Evolutionary conservation across 139 green algal species (phyloP), one percentile per base, ranked within the genome.

Genomic region (Coelastrella sp.): DNA sequence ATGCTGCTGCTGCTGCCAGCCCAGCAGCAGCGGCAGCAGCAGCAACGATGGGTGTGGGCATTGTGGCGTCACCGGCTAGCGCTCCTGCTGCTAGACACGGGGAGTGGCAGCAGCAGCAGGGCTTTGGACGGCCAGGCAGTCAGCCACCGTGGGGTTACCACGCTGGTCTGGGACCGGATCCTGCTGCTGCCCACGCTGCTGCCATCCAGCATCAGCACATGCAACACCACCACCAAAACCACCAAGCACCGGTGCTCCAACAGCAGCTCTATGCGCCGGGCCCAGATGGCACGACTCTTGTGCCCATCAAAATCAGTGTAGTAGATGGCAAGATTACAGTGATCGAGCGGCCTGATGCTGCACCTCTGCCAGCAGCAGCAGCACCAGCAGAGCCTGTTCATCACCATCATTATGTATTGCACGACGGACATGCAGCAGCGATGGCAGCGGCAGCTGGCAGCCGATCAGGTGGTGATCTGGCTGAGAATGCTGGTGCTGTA

Each of bases 71-170:
- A 77, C 11, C 81, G 76, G 10, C 47, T 10, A 60, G 17, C 60
- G 81, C 57, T 6, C 61, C 61, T 66, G 57, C 58, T 20, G 5
- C 80, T 74, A 71, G 79, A 14, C 60, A 61, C 61, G 4, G 17
- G 71, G 77, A 66, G 6, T 23, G 22, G 56, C 79, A 73, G 68
- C 68, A 75, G 75, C 75, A 81, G 75, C 75, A 81, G 22, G 75
- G 6, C 11, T 81, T 5, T 4, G 23, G 11, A 58, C 22, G 4
- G 4, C 14, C 11, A 8, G 10, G 11, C n/a, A 58, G 14, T 14
- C 75, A 19, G 23, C 16, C 17, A 32, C 78, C 58, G 17, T 85
- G 79, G 79, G 54, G 47, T 5, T 47, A 10, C 54, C 19, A 17
- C 77, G 11, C 13, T 57, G 58, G 77, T 5, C 8, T 20, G 22